Evolutionary conservation across 164 flowering plant species (phyloP), one percentile per base, ranked within the genome.

Genomic region (Stephania japonica): DNA sequence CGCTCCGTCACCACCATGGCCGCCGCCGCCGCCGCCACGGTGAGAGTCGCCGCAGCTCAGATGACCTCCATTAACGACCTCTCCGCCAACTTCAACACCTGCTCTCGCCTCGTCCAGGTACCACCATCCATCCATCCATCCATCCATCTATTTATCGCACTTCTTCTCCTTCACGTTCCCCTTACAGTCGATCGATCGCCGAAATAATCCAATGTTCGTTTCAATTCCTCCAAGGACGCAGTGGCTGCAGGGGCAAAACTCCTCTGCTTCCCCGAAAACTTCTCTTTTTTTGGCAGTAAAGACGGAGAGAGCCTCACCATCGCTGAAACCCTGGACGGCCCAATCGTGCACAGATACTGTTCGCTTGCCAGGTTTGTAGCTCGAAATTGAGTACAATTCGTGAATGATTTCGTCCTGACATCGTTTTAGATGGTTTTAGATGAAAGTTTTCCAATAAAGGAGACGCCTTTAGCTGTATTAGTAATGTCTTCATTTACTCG

Each of bases 11-110:
- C 68, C 81, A 38, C 72, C 72, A 70, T 70, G 62, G 78, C 23
- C n/a, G 18, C 82, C 26, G 49, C 76, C 78, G 84, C 85, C 90
- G 85, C 84, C 1, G 82, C 71, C 81, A 71, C 90, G 19, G 83
- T 88, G 73, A 88, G 90, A 73, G 87, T 92, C 26, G 99, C 96
- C 67, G 97, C 90, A 13, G 94, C 88, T 47, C 99, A 94, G 86
- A 94, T 94, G 97, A 94, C 97, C 69, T 92, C 99, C 27, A 71
- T 87, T 81, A 86, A 88, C 81, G 94, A 94, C 78, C 86, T 92
- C 68, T 78, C 90, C 68, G 71, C 88, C 82, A 94, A 92, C 75
- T 90, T 85, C 85, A 81, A 85, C 75, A 89, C 91, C 67, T 94
- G 97, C 77, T 83, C 97, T 74, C 91, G 85, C 72, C 92, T 94